Conservation (phyloP, 2,329 filamentous ascomycete species). For the Phialophora macrospora region DNA sequence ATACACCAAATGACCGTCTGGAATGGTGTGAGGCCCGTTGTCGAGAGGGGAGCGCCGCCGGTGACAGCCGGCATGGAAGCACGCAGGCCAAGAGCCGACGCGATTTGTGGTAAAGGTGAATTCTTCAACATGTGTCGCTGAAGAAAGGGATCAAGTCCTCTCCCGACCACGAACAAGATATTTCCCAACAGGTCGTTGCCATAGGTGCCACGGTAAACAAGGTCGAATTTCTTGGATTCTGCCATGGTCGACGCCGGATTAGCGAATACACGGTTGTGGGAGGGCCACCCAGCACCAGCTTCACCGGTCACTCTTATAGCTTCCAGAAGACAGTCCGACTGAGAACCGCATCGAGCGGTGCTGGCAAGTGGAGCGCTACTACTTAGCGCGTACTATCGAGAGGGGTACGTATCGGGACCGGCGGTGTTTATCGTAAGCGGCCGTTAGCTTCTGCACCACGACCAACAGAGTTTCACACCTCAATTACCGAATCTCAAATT, state of each 20-base stretch:
- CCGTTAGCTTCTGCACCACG: background rate
- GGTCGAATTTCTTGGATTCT: slow-evolving; percentile 11
- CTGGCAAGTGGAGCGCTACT: background rate
- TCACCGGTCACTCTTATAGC: background rate
- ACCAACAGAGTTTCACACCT: background rate
- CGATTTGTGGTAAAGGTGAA: slow-evolving; percentile 21
- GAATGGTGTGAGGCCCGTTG: slow-evolving; percentile 30
- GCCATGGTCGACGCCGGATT: slow-evolving; percentile 1
- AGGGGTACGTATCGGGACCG: slow-evolving; percentile 6
- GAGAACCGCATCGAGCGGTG: background rate
- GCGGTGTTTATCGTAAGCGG: background rate
- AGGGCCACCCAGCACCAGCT: background rate
- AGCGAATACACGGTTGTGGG: background rate
- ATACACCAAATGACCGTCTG: slow-evolving; percentile 31
- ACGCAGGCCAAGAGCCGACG: slow-evolving; percentile 18
- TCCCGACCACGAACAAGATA: slow-evolving; percentile 26
- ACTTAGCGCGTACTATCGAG: background rate
- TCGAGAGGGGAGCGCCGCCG: slow-evolving; percentile 14
- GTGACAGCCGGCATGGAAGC: slow-evolving; percentile 13
- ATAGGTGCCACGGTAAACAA: slow-evolving; percentile 24
- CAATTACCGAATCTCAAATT: background rate
- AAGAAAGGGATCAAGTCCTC: slow-evolving; percentile 27
- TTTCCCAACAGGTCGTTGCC: slow-evolving; percentile 22
- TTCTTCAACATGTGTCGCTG: slow-evolving; percentile 27
- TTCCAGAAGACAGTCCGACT: background rate